Evolutionary conservation across 495 filamentous ascomycete species (phyloP), one percentile per base, ranked within the genome.

Genomic region (Cudoniella acicularis): DNA sequence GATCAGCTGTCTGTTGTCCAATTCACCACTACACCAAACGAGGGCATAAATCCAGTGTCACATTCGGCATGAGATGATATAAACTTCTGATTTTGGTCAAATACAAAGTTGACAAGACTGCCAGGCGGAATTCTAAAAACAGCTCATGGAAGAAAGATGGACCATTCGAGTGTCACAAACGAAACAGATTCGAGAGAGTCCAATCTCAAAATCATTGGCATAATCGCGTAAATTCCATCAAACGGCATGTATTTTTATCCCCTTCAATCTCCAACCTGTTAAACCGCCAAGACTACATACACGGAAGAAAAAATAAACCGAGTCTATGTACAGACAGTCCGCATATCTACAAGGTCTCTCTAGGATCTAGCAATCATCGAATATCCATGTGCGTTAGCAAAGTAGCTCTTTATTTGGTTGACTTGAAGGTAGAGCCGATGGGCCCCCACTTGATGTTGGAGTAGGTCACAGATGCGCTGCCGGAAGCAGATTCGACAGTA

Each of bases 371-470:
- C 10, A 50, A n/a, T 20, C 20, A 25, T 50, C 48, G 22, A 50
- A n/a, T 10, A 23, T 50, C 11, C 6, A 24, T n/a, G 4, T 46
- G 43, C 25, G 9, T 26, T 26, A 24, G 18, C 10, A 50, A 23
- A 48, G 45, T 18, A 48, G 10, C 36, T 48, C 45, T 48, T n/a
- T n/a, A n/a, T n/a, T n/a, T 25, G 48, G 17, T 6, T 9, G 48
- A 10, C 48, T 50, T 51, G 65, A 77, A 82, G 58, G 80, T 83
- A n/a, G 79, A 81, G 55, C 79, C 81, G 60, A 89, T 78, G 43
- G 83, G 78, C 13, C 86, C 86, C 63, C 83, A 80, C 68, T 81
- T 79, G 70, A 89, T 85, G 77, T 88, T 87, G 54, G 77, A 84
- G 73, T 80, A 89, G 59, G 73, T 75, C 41, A 89, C 87, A n/a